Conservation (phyloP, 2,329 filamentous ascomycete species). For the Neonectria sp. region DNA sequence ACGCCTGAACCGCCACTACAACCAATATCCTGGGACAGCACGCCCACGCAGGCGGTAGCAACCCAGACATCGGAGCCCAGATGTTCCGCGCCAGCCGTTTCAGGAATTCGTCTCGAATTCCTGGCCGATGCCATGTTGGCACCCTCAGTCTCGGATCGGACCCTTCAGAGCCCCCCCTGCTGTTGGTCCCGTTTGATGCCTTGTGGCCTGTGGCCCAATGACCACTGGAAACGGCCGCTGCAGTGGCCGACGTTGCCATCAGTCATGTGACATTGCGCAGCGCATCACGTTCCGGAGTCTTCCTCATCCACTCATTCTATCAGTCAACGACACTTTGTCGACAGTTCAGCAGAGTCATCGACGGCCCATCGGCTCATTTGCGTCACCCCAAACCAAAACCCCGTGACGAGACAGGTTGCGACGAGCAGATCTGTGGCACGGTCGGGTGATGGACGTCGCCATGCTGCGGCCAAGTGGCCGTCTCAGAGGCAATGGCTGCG, state of each 20-base stretch:
- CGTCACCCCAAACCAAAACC: neutral
- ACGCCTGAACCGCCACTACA: neutral
- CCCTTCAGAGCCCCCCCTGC: constrained; percentile 7
- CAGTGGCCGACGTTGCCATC: neutral
- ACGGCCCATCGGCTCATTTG: constrained; percentile 9
- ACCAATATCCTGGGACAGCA: neutral
- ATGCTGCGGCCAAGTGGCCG: constrained; percentile 12
- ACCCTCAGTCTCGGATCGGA: constrained; percentile 14
- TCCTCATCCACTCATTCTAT: constrained; percentile 5
- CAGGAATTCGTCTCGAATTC: constrained; percentile 7
- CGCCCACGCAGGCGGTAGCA: neutral
- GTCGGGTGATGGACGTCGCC: constrained; percentile 12
- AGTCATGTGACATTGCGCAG: constrained; percentile 19
- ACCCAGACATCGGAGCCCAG: constrained; percentile 11
- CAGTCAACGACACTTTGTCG: neutral
- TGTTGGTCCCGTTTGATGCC: neutral
- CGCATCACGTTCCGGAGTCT: neutral
- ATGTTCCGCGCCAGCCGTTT: constrained; percentile 20
- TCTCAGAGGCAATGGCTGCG: constrained; percentile 16
- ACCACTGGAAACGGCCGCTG: no score
- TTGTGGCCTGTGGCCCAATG: neutral
- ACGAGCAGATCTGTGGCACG: constrained; percentile 4
- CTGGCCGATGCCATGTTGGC: neutral
- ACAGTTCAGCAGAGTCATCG: neutral
- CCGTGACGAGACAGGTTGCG: constrained; percentile 8